These are phyloP conservation scores for Ceraceosorus guamensis DNA, from an alignment of 1,284 basidiomycete species.

Conservation along the genomic window DNA sequence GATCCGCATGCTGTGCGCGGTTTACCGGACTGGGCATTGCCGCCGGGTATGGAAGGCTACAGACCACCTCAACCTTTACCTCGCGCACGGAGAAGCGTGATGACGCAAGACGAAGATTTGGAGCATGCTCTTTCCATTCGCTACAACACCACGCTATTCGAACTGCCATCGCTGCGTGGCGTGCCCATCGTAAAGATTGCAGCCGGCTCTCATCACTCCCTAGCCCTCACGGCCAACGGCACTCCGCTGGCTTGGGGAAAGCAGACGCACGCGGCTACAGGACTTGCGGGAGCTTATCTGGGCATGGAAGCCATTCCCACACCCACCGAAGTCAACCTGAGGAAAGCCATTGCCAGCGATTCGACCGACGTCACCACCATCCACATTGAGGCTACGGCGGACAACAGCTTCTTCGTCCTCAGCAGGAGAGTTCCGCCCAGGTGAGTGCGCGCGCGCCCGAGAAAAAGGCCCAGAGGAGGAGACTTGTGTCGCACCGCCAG, in stretches of 20 bases:
- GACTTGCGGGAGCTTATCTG: conserved; percentile 63
- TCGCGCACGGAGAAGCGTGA: not conserved
- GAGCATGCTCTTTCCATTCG: conserved; percentile 53
- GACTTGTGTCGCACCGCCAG: no score
- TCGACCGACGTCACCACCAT: conserved; percentile 24
- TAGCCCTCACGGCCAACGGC: conserved; percentile 58
- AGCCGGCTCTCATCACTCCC: conserved; percentile 65
- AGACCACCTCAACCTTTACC: not conserved
- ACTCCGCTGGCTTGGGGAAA: conserved; percentile 59
- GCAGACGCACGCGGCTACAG: conserved; percentile 61
- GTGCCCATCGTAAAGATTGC: conserved; percentile 64
- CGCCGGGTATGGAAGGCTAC: conserved; percentile 7
- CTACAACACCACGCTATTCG: conserved; percentile 68
- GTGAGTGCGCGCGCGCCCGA: no score
- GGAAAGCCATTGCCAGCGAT: conserved; percentile 58
- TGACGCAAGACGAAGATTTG: not conserved
- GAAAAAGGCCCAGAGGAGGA: no score
- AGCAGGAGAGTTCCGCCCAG: conserved; percentile 49
- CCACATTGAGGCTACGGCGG: conserved; percentile 33
- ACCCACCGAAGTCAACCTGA: conserved; percentile 76
- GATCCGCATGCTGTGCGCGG: not conserved
- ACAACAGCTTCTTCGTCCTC: conserved; percentile 43
- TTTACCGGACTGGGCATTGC: conserved; percentile 13
- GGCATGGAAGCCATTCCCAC: conserved; percentile 67
- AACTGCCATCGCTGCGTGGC: conserved; percentile 68